A percentile compares a stretch with the other conserved stretches of the same genome.
Evolutionary conservation across 768 basidiomycete genomes (phyloP).

Genomic region (Amanita rimosa): DNA sequence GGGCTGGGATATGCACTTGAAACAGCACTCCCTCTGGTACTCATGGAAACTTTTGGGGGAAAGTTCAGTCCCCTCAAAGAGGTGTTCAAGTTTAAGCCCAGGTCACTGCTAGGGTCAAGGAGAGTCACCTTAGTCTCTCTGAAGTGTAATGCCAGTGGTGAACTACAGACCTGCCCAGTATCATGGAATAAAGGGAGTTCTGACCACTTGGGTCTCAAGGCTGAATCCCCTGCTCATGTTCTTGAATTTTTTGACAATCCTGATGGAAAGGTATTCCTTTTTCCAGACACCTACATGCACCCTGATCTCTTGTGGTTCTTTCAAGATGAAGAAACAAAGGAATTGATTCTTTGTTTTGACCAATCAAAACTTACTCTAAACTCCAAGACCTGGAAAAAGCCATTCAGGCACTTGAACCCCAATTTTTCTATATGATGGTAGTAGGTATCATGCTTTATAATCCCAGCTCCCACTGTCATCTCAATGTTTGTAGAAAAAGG

Average conservation of each 20-base stretch:
- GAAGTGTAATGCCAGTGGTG: neutral
- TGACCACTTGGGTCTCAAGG: slow-evolving; percentile 2
- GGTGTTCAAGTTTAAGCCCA: too few species aligned
- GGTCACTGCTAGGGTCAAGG: neutral
- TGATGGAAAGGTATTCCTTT: slow-evolving; percentile 2
- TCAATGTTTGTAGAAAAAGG: slow-evolving; percentile 3
- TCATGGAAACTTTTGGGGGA: too few species aligned
- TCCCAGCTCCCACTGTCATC: slow-evolving; percentile 1
- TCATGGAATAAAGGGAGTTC: slow-evolving; percentile 6
- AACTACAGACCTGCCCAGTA: slow-evolving; percentile 5
- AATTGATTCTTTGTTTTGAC: slow-evolving; percentile 5
- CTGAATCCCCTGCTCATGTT: neutral
- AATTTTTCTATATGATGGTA: slow-evolving; percentile 7
- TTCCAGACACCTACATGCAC: slow-evolving; percentile 7
- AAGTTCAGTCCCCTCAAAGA: too few species aligned
- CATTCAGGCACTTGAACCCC: neutral
- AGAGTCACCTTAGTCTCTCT: slow-evolving; percentile 4
- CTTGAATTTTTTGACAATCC: slow-evolving; percentile 5
- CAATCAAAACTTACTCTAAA: slow-evolving; percentile 5
- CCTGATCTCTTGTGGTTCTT: slow-evolving; percentile 6
- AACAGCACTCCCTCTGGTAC: too few species aligned
- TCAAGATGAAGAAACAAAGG: slow-evolving; percentile 7
- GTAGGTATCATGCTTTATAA: slow-evolving; percentile 6
- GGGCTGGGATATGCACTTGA: too few species aligned
- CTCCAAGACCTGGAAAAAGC: neutral